Evolutionary conservation across 2,329 filamentous ascomycete genomes (phyloP), one percentile per base, ranked within the genome.

Genomic region (Curvularia sp.): DNA sequence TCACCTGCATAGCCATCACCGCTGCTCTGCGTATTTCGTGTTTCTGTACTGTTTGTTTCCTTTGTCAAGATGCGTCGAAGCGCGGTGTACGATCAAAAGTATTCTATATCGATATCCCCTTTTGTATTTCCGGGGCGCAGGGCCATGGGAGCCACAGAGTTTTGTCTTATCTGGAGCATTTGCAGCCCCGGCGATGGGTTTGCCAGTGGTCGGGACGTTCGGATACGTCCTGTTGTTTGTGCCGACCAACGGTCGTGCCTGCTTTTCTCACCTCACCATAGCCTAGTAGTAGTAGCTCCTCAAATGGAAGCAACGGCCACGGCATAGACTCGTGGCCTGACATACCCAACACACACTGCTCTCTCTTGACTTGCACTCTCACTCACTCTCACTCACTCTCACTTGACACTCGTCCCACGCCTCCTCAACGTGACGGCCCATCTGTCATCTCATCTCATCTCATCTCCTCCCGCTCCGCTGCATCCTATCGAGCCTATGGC

Each of bases 81-180:
- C 43, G 62, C 62, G 61, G 65, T 72, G 70, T 71, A 72, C 62
- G 63, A 71, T 64, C 65, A 72, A 72, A 72, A 72, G 70, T 63
- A 72, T 67, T 61, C 62, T 70, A 66, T 62, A 72, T 66, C 58
- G 61, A 61, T 68, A 65, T 69, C 68, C 58, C 61, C 57, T 39
- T 63, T 56, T 50, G 48, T 67, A 28, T 46, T 55, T 48, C 9
- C 38, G 28, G 53, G 39, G 53, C 22, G n/a, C 28, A 31, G 38
- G 39, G 28, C 38, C 20, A 41, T 9, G 38, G 35, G 38, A 26
- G 39, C 41, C 49, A 42, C 15, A 43, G 24, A 22, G 22, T 48
- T 58, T 46, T 63, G 55, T 61, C 57, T 61, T 55, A 57, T 60
- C 51, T 60, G 58, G 47, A 63, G 65, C 64, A 67, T 71, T 63